These are phyloP conservation scores for Monosporascus sp. DNA, from an alignment of 2,329 filamentous ascomycete genomes.

Conservation along the genomic window DNA sequence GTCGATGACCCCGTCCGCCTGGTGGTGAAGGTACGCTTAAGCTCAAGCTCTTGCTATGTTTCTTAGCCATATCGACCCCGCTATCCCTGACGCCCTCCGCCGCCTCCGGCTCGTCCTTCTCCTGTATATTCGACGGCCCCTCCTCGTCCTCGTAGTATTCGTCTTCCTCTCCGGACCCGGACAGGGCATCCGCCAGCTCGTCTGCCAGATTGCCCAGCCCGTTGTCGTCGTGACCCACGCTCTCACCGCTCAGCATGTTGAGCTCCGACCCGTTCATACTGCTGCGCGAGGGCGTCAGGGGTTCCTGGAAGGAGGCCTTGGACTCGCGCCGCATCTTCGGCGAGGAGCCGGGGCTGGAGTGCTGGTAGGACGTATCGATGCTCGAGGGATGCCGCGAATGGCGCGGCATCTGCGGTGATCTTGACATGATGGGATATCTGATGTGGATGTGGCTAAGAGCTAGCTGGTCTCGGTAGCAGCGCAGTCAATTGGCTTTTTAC, in stretches of 20 bases:
- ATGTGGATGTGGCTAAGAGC: not conserved
- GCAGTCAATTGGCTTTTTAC: too few species aligned
- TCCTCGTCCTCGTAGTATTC: slow-evolving; percentile 42
- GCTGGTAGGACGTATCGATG: slow-evolving; percentile 37
- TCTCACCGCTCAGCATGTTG: slow-evolving; percentile 38
- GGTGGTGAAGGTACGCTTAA: slow-evolving; percentile 39
- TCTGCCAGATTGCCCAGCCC: slow-evolving; percentile 75
- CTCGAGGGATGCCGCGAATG: slow-evolving; percentile 56
- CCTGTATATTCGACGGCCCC: slow-evolving; percentile 26
- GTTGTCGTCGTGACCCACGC: slow-evolving; percentile 39
- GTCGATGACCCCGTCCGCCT: slow-evolving; percentile 42
- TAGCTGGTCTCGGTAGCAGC: too few species aligned
- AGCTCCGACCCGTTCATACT: slow-evolving; percentile 45
- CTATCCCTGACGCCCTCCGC: slow-evolving; percentile 34
- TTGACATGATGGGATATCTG: slow-evolving; percentile 30
- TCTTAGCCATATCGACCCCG: slow-evolving; percentile 35
- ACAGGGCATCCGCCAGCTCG: slow-evolving; percentile 70
- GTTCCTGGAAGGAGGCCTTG: slow-evolving; percentile 46
- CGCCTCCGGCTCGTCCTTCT: slow-evolving; percentile 17
- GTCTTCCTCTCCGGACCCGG: slow-evolving; percentile 57
- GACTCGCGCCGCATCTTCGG: slow-evolving; percentile 44
- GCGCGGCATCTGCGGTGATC: slow-evolving; percentile 50
- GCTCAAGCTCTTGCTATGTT: slow-evolving; percentile 32
- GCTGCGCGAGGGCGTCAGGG: slow-evolving; percentile 41
- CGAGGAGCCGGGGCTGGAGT: slow-evolving; percentile 36